Conservation (phyloP, 2,329 filamentous ascomycete genomes). For the Macrophomina tecta region DNA sequence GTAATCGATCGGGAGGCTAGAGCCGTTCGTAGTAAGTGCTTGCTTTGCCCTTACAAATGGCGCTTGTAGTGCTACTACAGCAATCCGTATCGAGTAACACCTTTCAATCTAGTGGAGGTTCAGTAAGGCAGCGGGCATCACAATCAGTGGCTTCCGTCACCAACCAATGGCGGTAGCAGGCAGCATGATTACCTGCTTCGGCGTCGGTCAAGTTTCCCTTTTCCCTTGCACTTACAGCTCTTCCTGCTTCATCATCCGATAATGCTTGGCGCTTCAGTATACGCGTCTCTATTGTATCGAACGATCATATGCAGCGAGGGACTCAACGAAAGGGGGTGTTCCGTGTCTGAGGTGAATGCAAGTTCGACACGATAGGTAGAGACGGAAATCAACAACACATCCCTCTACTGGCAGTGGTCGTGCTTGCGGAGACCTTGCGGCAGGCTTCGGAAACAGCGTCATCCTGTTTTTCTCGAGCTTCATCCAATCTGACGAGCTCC, state of each 20-base stretch:
- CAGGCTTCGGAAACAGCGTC: neutral
- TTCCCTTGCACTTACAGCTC: neutral
- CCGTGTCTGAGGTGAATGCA: neutral
- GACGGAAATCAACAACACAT: neutral
- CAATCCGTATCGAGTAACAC: constrained; percentile 20
- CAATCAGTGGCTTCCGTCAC: neutral
- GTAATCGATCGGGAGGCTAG: constrained; percentile 1
- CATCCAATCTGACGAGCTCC: neutral
- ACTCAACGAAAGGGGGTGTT: constrained; percentile 8
- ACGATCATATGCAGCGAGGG: constrained; percentile 14
- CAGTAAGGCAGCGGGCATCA: constrained; percentile 4
- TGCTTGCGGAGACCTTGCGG: neutral
- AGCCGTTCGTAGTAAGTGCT: neutral
- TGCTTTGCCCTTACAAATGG: neutral
- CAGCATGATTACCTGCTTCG: neutral
- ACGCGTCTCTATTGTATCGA: constrained; percentile 6
- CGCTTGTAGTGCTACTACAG: neutral
- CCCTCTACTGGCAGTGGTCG: neutral
- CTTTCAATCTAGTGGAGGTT: neutral
- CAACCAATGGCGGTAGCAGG: neutral
- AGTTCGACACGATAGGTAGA: neutral
- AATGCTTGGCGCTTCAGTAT: constrained; percentile 2
- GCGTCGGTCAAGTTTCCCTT: constrained; percentile 13
- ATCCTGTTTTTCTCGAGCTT: neutral
- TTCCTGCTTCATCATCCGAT: neutral